Percentiles rank a stretch among this genome's conserved stretches.
Evolutionary conservation across 208 protist species (phyloP).

Genomic region (Trypanosoma avium): DNA sequence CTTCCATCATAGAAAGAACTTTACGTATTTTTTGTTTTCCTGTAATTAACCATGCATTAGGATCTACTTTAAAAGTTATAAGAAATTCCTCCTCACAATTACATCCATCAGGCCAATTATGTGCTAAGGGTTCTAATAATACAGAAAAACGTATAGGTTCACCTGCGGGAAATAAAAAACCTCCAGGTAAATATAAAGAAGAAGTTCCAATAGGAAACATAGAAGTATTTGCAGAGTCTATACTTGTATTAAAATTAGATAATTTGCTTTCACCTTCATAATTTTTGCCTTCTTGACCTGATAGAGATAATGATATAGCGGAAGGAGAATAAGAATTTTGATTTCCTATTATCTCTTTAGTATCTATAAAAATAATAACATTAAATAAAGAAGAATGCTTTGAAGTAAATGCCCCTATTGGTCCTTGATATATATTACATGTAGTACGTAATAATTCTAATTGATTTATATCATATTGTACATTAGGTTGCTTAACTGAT

Average conservation of each 20-base stretch:
- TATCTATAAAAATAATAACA: slow-evolving; percentile 64
- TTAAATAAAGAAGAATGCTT: slow-evolving; percentile 75
- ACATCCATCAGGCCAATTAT: slow-evolving; percentile 81
- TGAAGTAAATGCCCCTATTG: slow-evolving; percentile 56
- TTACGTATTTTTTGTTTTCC: slow-evolving; percentile 69
- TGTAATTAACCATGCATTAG: slow-evolving; percentile 77
- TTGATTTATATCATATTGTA: slow-evolving; percentile 45
- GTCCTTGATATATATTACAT: slow-evolving; percentile 62
- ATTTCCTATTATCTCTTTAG: slow-evolving; percentile 48
- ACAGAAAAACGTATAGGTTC: slow-evolving; percentile 81
- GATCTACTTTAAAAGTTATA: slow-evolving; percentile 62
- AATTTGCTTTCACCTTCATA: neutral
- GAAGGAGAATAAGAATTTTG: neutral
- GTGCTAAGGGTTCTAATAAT: slow-evolving; percentile 58
- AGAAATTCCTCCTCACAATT: slow-evolving; percentile 71
- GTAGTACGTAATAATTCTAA: slow-evolving; percentile 38
- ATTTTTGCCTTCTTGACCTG: neutral
- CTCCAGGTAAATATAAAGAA: slow-evolving; percentile 46
- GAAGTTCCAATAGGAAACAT: slow-evolving; percentile 23
- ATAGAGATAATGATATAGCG: no score
- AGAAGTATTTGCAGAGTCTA: neutral
- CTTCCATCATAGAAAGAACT: slow-evolving; percentile 71
- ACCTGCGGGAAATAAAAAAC: slow-evolving; percentile 61
- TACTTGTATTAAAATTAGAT: neutral
- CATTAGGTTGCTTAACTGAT: neutral